phyloP scores from a whole-genome alignment of 2,329 filamentous ascomycete genomes.

The Nigrospora oryzae region DNA sequence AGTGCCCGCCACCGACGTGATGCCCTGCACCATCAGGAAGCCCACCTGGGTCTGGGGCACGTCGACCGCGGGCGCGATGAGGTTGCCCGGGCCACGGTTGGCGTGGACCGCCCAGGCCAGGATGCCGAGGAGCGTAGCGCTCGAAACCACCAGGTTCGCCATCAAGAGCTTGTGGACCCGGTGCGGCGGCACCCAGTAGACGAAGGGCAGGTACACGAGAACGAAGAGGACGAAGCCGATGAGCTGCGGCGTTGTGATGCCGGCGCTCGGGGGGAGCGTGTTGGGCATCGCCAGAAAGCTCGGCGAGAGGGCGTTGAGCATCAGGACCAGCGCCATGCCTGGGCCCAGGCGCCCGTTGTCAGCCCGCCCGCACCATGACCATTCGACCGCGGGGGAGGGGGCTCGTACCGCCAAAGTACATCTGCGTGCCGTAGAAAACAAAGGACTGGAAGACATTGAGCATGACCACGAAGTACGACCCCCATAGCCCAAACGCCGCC shows the following conservation, averaged over 20 bases:
- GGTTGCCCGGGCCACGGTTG: conserved; percentile 5
- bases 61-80: conserved; percentile 3
- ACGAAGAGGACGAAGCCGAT: conserved; percentile 11
- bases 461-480: conserved; percentile 7
- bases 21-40: conserved; percentile 7
- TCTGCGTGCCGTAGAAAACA: conserved; percentile 8
- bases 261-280: conserved; percentile 5
- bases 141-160: conserved; percentile 5
- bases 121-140: conserved; percentile 6
- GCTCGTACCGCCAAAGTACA: conserved; percentile 7
- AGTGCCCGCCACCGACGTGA: conserved; percentile 6
- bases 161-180: conserved; percentile 4
- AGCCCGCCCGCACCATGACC: too few species aligned
- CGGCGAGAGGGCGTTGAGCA: conserved; percentile 7
- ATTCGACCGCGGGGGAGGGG: neutral
- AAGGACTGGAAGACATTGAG: conserved; percentile 8
- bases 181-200: conserved; percentile 7
- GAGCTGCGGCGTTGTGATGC: conserved; percentile 22
- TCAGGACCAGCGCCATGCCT: conserved; percentile 9
- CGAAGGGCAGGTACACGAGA: conserved; percentile 6
- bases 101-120: conserved; percentile 7
- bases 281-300: conserved; percentile 6
- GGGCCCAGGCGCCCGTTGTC: neutral
- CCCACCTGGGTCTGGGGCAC: conserved; percentile 3
- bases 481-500: conserved; percentile 7